Conservation (phyloP, 2,329 filamentous ascomycete species). For the Claviceps monticola region DNA sequence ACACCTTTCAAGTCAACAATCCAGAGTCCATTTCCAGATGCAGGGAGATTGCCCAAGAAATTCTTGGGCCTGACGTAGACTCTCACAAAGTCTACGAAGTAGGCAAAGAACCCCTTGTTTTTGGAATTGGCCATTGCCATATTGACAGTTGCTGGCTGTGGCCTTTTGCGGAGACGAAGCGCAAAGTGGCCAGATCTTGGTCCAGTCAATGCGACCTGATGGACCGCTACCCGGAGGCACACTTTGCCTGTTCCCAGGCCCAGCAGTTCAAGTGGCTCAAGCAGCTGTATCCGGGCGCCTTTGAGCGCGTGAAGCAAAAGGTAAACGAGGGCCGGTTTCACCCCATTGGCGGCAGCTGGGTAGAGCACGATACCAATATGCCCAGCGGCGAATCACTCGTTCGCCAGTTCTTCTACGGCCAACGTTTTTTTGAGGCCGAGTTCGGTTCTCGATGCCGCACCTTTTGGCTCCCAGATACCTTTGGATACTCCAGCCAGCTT, state of each 20-base stretch:
- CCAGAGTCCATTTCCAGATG: slow-evolving; percentile 65
- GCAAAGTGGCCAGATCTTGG: slow-evolving; percentile 92
- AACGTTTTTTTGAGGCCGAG: slow-evolving; percentile 84
- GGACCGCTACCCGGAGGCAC: slow-evolving; percentile 86
- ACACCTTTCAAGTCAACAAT: slow-evolving; percentile 71
- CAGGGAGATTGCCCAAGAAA: slow-evolving; percentile 70
- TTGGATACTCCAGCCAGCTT: slow-evolving; percentile 90
- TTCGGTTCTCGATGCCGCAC: slow-evolving; percentile 82
- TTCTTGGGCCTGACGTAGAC: slow-evolving; percentile 69
- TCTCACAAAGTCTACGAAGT: slow-evolving; percentile 72
- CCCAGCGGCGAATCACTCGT: slow-evolving; percentile 90
- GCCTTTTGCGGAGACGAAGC: slow-evolving; percentile 96
- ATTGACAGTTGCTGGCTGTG: slow-evolving; percentile 98
- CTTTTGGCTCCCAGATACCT: slow-evolving; percentile 97
- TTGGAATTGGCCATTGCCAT: slow-evolving; percentile 88
- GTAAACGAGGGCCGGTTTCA: slow-evolving; percentile 85
- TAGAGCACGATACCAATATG: slow-evolving; percentile 97
- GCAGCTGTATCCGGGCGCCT: slow-evolving; percentile 73
- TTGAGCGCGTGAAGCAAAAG: slow-evolving; percentile 81
- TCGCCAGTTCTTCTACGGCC: slow-evolving; percentile 88
- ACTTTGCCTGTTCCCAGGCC: slow-evolving; percentile 84
- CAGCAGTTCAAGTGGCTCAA: slow-evolving; percentile 99
- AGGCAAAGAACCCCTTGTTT: slow-evolving; percentile 63
- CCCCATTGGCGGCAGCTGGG: slow-evolving; percentile 94
- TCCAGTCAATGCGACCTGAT: slow-evolving; percentile 92